These are phyloP conservation scores for Cercospora brassicicola DNA, from an alignment of 2,329 filamentous ascomycete species.

Conservation along the genomic window DNA sequence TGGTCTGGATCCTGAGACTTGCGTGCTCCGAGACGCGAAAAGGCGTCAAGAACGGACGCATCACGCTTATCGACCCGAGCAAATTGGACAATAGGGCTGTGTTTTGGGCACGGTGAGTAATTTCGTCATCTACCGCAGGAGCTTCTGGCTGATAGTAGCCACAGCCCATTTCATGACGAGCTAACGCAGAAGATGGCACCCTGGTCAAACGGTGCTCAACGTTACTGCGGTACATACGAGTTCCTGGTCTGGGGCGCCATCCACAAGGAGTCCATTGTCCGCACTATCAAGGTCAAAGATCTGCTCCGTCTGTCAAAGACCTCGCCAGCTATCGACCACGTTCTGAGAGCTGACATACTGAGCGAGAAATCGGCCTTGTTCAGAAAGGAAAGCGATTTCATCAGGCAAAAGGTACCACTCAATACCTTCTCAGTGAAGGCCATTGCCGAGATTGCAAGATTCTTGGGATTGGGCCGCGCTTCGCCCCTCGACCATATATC, in stretches of 20 bases:
- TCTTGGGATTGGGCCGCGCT: conserved; percentile 1
- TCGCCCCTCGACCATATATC: conserved; percentile 12
- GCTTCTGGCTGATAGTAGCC: neutral
- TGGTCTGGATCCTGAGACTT: conserved; percentile 19
- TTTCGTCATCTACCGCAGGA: no score
- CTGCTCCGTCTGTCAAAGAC: conserved; percentile 5
- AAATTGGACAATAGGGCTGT: conserved; percentile 9
- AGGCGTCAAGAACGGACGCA: conserved; percentile 7
- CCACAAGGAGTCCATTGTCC: conserved; percentile 17
- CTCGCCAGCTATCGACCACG: neutral
- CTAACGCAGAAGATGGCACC: neutral
- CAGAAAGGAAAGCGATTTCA: neutral
- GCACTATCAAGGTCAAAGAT: conserved; percentile 18
- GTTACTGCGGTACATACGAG: conserved; percentile 20
- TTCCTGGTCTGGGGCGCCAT: conserved; percentile 21
- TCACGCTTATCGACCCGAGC: conserved; percentile 20
- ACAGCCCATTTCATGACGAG: conserved; percentile 3
- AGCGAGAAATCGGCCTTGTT: neutral
- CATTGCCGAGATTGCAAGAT: conserved; percentile 13
- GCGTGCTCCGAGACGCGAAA: conserved; percentile 13
- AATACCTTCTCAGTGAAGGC: neutral
- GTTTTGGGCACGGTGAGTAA: conserved; percentile 9
- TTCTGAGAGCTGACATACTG: neutral
- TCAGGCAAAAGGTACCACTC: neutral
- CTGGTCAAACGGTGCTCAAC: conserved; percentile 9